Evolutionary conservation across 23 red algal genomes (phyloP).

Genomic region (Gracilaria caudata): DNA sequence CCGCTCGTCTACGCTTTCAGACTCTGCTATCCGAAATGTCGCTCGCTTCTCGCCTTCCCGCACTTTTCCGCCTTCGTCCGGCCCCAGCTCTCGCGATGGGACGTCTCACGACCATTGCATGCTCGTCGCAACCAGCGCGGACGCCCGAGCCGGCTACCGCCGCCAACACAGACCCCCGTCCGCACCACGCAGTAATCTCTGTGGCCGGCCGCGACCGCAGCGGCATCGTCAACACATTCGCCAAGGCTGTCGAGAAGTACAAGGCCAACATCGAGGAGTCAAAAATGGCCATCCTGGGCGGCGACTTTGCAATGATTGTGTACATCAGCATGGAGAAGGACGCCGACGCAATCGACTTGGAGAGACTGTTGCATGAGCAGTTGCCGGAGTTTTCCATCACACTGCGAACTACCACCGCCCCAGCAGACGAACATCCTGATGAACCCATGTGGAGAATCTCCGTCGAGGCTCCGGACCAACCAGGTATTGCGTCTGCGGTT

Average conservation of each 20-base stretch:
- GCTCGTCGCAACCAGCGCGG: not conserved
- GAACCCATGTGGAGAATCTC: slow-evolving; percentile 60
- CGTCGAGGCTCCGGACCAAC: slow-evolving; percentile 86
- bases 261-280: slow-evolving; percentile 88
- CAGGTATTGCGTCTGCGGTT: slow-evolving; percentile 75
- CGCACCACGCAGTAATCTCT: slow-evolving; percentile 66
- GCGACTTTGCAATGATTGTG: slow-evolving; percentile 94
- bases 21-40: not conserved
- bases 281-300: slow-evolving; percentile 92
- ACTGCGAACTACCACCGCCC: slow-evolving; percentile 42
- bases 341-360: slow-evolving; percentile 24
- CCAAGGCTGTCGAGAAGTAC: slow-evolving; percentile 42
- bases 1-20: not conserved
- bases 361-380: slow-evolving; percentile 33
- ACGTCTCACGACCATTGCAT: slow-evolving; percentile 25
- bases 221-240: slow-evolving; percentile 76
- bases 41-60: slow-evolving; percentile 9
- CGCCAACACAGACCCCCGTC: slow-evolving; percentile 25
- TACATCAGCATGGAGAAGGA: slow-evolving; percentile 62
- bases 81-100: not conserved
- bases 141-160: slow-evolving; percentile 18
- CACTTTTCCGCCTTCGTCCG: not conserved
- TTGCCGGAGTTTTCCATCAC: slow-evolving; percentile 81
- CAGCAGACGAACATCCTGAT: not conserved
- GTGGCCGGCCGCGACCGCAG: slow-evolving; percentile 69